These are phyloP conservation scores for Vaccinium corymbosum DNA, from an alignment of 148 eudicot genomes.

Conservation along the genomic window DNA sequence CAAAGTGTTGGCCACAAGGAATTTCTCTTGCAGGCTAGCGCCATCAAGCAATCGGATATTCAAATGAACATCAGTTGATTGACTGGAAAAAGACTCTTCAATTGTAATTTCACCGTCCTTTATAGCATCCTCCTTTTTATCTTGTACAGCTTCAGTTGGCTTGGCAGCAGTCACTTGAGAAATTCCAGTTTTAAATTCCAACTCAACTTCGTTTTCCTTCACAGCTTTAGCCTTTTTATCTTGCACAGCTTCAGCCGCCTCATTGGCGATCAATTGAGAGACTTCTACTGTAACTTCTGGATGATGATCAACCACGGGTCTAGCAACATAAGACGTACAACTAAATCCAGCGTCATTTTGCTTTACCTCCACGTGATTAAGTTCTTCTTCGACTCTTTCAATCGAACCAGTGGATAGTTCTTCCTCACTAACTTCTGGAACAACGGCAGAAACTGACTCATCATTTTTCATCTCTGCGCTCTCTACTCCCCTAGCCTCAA, in stretches of 20 bases:
- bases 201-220: constrained; percentile 23
- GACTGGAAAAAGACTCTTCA: constrained; percentile 16
- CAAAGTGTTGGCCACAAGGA: constrained; percentile 36
- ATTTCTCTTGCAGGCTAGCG: constrained; percentile 48
- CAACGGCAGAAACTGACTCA: not conserved
- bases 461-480: constrained; percentile 20
- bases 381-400: constrained; percentile 16
- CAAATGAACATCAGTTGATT: constrained; percentile 42
- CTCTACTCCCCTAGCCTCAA: constrained; percentile 7
- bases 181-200: constrained; percentile 5
- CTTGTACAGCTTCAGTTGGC: constrained; percentile 17
- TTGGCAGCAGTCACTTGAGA: constrained; percentile 19
- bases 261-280: constrained; percentile 16
- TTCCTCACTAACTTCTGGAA: not conserved
- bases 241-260: constrained; percentile 15
- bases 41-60: constrained; percentile 56
- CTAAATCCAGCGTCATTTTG: constrained; percentile 6
- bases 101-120: constrained; percentile 21
- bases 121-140: constrained; percentile 17
- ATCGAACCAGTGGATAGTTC: constrained; percentile 7
- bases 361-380: constrained; percentile 11
- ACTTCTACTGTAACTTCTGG: constrained; percentile 7
- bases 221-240: constrained; percentile 13
- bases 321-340: not conserved
- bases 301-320: constrained; percentile 15